These are phyloP conservation scores for Fistulina hepatica DNA, from an alignment of 1,284 basidiomycete genomes.

Conservation along the genomic window DNA sequence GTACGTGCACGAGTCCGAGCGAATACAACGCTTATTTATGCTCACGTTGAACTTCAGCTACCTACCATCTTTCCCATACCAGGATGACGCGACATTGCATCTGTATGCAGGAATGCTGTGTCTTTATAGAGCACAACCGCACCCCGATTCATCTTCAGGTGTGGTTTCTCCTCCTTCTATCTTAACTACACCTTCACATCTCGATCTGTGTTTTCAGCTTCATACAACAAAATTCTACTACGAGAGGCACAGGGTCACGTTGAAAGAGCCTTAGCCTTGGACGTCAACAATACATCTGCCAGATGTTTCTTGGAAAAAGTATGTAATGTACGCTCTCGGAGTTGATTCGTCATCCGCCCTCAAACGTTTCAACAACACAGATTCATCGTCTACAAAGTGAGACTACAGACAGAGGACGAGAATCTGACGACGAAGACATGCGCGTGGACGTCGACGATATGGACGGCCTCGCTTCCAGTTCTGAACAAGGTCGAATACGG, in stretches of 20 bases:
- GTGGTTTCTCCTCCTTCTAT: neutral
- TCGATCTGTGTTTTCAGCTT: conserved; percentile 2
- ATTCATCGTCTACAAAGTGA: no score
- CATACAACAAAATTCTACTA: conserved; percentile 29
- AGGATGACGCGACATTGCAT: conserved; percentile 69
- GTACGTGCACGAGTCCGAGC: conserved; percentile 33
- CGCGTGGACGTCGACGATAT: no score
- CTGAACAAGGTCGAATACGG: no score
- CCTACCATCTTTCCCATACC: conserved; percentile 75
- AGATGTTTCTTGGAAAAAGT: conserved; percentile 45
- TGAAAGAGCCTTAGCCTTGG: conserved; percentile 47
- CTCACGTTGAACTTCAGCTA: conserved; percentile 38
- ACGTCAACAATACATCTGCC: conserved; percentile 46
- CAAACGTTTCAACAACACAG: no score
- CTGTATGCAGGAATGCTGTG: conserved; percentile 71
- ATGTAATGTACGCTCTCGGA: no score
- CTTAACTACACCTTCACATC: neutral
- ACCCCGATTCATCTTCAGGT: conserved; percentile 7
- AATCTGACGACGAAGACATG: no score
- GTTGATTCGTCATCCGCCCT: no score
- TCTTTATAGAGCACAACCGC: conserved; percentile 44
- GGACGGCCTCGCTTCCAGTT: no score
- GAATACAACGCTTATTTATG: conserved; percentile 3
- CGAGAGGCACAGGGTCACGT: conserved; percentile 55
- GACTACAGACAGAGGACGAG: no score